These are phyloP conservation scores for Rutstroemia sydowiana DNA, from an alignment of 2,329 filamentous ascomycete genomes.

Conservation along the genomic window DNA sequence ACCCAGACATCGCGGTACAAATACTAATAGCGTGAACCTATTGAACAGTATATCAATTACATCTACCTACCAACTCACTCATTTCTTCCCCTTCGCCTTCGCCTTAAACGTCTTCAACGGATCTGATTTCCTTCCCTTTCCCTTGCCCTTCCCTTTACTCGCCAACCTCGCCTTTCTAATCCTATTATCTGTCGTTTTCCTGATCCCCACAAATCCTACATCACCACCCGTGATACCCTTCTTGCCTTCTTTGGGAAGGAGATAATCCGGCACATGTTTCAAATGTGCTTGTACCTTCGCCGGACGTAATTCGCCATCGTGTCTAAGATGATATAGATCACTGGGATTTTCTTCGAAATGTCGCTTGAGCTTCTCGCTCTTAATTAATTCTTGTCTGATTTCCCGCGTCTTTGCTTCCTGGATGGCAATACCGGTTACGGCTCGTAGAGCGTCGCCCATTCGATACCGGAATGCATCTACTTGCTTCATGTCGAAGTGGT, in stretches of 20 bases:
- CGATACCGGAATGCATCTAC: constrained; percentile 92
- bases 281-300: constrained; percentile 82
- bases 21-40: neutral
- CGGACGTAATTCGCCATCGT: constrained; percentile 80
- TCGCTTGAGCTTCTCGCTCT: constrained; percentile 86
- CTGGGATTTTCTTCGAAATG: constrained; percentile 97
- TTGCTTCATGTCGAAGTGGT: constrained; percentile 90
- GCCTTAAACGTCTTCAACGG: constrained; percentile 85
- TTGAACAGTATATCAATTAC: constrained; percentile 4
- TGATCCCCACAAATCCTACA: constrained; percentile 69
- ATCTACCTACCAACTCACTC: too few relatives aligned
- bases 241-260: constrained; percentile 70
- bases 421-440: constrained; percentile 82
- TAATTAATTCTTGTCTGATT: constrained; percentile 80
- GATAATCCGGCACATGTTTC: constrained; percentile 89
- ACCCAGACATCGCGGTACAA: too few relatives aligned
- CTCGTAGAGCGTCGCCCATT: constrained; percentile 83
- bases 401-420: constrained; percentile 85
- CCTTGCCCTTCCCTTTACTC: constrained; percentile 44
- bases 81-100: constrained; percentile 24
- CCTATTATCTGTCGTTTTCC: constrained; percentile 43
- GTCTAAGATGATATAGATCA: constrained; percentile 77
- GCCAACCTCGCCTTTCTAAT: constrained; percentile 34
- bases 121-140: constrained; percentile 61
- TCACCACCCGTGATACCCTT: constrained; percentile 58